These are phyloP conservation scores for Eucalyptus erythrocorys DNA, from an alignment of 345 rosid genomes.

Conservation along the genomic window DNA sequence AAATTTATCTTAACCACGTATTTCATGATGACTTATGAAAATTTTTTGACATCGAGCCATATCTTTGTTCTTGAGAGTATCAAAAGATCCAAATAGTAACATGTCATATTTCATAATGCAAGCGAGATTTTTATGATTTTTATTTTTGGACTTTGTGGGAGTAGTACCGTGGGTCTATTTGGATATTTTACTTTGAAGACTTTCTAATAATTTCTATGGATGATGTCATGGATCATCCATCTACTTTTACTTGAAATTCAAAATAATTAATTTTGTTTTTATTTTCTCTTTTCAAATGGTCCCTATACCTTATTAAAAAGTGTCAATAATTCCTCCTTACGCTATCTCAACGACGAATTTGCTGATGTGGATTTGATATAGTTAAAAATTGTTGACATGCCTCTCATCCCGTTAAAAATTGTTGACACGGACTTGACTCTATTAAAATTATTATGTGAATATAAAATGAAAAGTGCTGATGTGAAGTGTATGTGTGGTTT, in stretches of 20 bases:
- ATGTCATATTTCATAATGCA: rapidly evolving
- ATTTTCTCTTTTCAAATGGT: not conserved
- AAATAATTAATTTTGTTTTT: not conserved
- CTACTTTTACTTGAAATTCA: not conserved
- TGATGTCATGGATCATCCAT: not conserved
- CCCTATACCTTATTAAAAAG: not conserved
- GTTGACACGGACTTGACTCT: not conserved
- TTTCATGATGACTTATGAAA: not conserved
- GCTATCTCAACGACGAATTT: not conserved
- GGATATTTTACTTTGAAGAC: not conserved
- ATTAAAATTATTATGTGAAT: not conserved
- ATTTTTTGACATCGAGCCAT: not conserved
- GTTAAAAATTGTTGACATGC: not conserved
- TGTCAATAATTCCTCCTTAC: not conserved
- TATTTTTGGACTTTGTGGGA: not conserved
- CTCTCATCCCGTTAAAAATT: not conserved
- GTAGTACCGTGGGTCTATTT: not conserved
- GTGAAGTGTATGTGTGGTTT: not conserved
- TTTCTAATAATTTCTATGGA: not conserved
- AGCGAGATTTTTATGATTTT: not conserved
- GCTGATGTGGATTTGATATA: not conserved
- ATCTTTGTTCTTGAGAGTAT: rapidly evolving
- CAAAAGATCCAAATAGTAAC: rapidly evolving
- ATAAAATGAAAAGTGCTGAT: not conserved
- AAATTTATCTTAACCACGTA: rapidly evolving